Conservation (phyloP, 169 alveolate genomes). For the Besnoitia besnoiti region DNA sequence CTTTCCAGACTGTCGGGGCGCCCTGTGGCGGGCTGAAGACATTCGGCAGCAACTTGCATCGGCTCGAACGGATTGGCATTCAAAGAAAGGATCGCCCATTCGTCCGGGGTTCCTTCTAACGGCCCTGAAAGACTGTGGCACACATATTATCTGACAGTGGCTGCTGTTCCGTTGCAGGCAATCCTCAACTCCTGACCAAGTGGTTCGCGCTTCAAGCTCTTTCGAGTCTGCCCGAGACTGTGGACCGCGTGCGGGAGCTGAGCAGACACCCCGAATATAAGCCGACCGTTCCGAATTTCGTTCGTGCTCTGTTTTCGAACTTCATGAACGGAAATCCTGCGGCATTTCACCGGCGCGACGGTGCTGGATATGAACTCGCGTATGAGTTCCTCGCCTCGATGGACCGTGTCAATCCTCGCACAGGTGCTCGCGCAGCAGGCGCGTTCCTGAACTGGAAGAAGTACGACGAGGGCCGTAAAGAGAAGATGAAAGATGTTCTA, state of each 20-base stretch:
- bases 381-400: neutral
- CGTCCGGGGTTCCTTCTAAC: neutral
- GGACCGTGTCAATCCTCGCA: neutral
- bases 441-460: slow-evolving; percentile 15
- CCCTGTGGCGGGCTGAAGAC: too few relatives aligned
- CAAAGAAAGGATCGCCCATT: neutral
- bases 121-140: neutral
- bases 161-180: neutral
- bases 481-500: neutral
- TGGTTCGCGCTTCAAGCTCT: slow-evolving; percentile 67
- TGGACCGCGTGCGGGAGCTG: slow-evolving; percentile 57
- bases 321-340: neutral
- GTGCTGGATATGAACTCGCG: slow-evolving; percentile 61
- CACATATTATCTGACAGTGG: neutral
- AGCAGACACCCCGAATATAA: slow-evolving; percentile 52
- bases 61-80: neutral
- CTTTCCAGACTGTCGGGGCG: too few relatives aligned
- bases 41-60: too few relatives aligned
- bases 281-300: slow-evolving; percentile 29
- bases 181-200: slow-evolving; percentile 12
- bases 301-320: neutral
- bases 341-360: slow-evolving; percentile 46
- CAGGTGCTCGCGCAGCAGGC: neutral
- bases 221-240: slow-evolving; percentile 50
- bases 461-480: neutral